Evolutionary conservation across 192 early-diverging fungal genomes (phyloP), one percentile per base, ranked within the genome.

Genomic region (Backusella sp.): DNA sequence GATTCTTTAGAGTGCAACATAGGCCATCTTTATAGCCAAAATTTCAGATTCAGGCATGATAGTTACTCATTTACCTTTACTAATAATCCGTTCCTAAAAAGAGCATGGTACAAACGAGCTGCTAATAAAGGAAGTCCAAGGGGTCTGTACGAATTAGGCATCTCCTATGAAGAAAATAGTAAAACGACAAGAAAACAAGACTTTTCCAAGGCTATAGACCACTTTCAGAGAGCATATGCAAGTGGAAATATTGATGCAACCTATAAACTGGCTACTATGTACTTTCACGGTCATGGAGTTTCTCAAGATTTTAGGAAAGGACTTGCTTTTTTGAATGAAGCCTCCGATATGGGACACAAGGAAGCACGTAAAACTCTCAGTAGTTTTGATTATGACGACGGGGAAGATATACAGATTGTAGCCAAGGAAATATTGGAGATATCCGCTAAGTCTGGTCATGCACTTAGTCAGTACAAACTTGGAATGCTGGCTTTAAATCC

Each of bases 191-290:
- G 2, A 8, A 5, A 36, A 36, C 36, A 36, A 36, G 36, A 6
- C 36, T 0, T 74, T 19, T 44, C 14, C 14, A 76, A 74, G 21
- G 84, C 80, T 6, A 17, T 67, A 28, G 2, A 52, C n/a, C 0
- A 80, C 80, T 21, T 76, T 14, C 9, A 42, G 70, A 0, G 74
- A 49, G 0, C 76, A 30, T 65, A 68, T 15, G 28, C 69, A 15
- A 72, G 70, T 19, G 73, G 72, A 66, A 52, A 59, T 11, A n/a
- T 76, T 14, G 70, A 65, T 4, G 78, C 56, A 70, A 6, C 75
- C 23, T 68, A 39, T 21, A 70, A 41, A 36, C 11, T 70, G 8
- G 69, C 69, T 3, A n/a, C 19, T 0, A 53, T 53, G 49, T n/a
- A 53, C 6, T 19, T 53, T n/a, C 1, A 53, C 21, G 49, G 49